These are phyloP conservation scores for Lepidium sativum DNA, from an alignment of 345 rosid genomes.

Conservation along the genomic window DNA sequence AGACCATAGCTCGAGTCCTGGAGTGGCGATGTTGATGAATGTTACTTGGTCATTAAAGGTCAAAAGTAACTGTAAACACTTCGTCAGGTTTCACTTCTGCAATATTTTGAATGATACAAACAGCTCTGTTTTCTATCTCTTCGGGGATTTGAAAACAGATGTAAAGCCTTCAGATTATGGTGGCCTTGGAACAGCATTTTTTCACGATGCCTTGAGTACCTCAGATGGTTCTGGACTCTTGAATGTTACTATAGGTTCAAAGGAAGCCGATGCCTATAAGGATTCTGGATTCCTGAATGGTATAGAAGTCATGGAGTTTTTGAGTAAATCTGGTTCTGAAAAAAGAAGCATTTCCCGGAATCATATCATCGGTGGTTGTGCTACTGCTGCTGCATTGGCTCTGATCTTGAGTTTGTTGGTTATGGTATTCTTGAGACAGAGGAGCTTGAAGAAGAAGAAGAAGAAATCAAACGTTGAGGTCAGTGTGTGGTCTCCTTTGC, in stretches of 20 bases:
- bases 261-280: not conserved
- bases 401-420: slow-evolving; percentile 22
- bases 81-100: slow-evolving; percentile 53
- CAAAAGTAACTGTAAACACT: slow-evolving; percentile 26
- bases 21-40: slow-evolving; percentile 6
- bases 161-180: slow-evolving; percentile 7
- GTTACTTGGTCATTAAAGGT: slow-evolving; percentile 45
- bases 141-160: not conserved
- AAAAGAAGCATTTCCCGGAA: slow-evolving; percentile 22
- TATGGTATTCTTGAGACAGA: slow-evolving; percentile 11
- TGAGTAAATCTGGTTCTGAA: slow-evolving; percentile 34
- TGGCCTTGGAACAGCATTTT: slow-evolving; percentile 26
- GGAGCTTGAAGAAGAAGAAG: slow-evolving; percentile 26
- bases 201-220: slow-evolving; percentile 31
- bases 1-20: not conserved
- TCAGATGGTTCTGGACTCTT: slow-evolving; percentile 49
- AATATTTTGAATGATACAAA: slow-evolving; percentile 19
- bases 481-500: slow-evolving; percentile 35
- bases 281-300: slow-evolving; percentile 54
- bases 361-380: slow-evolving; percentile 30
- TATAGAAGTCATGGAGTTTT: slow-evolving; percentile 55
- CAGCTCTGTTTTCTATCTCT: slow-evolving; percentile 26
- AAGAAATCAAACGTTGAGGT: slow-evolving; percentile 36
- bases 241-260: slow-evolving; percentile 30
- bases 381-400: slow-evolving; percentile 27